Percentiles rank a stretch among this genome's conserved stretches.
Conservation (phyloP, 257 asterid genomes). For the Avicennia marina region DNA sequence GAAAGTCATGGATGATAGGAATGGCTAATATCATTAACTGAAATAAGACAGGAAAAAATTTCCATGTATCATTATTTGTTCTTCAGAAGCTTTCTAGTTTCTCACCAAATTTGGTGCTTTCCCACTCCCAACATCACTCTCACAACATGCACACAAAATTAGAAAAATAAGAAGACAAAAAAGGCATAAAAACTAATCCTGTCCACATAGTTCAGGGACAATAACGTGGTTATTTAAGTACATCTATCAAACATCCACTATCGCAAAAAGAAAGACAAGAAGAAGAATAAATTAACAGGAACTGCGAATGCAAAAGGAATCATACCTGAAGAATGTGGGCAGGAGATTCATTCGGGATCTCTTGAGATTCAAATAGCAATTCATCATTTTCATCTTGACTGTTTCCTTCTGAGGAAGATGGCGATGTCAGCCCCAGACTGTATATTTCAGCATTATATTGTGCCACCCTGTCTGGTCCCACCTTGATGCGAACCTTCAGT, state of each 20-base stretch:
- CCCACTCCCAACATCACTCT: slow-evolving; percentile 1
- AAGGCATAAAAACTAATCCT: too few species aligned
- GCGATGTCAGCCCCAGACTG: slow-evolving; percentile 80
- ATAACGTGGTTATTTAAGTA: not conserved
- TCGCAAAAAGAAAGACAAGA: not conserved
- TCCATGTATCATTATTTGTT: not conserved
- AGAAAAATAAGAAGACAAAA: too few species aligned
- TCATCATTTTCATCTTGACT: slow-evolving; percentile 65
- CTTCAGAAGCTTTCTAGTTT: slow-evolving; percentile 6
- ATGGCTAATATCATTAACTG: slow-evolving; percentile 12
- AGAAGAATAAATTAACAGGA: not conserved
- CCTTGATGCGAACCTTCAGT: slow-evolving; percentile 71
- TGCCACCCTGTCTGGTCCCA: slow-evolving; percentile 55
- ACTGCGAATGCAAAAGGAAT: slow-evolving; percentile 12
- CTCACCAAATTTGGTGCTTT: slow-evolving; percentile 4
- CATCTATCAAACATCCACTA: slow-evolving; percentile 8
- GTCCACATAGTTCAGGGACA: not conserved
- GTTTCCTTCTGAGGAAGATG: slow-evolving; percentile 72
- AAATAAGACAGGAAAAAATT: slow-evolving; percentile 10
- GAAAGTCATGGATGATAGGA: slow-evolving; percentile 9
- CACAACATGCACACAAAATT: not conserved
- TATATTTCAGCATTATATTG: slow-evolving; percentile 64
- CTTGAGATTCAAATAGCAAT: slow-evolving; percentile 32
- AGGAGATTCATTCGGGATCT: slow-evolving; percentile 45
- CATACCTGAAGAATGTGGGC: slow-evolving; percentile 58